phyloP scores from a whole-genome alignment of 345 rosid genomes.

The Salix exigua region DNA sequence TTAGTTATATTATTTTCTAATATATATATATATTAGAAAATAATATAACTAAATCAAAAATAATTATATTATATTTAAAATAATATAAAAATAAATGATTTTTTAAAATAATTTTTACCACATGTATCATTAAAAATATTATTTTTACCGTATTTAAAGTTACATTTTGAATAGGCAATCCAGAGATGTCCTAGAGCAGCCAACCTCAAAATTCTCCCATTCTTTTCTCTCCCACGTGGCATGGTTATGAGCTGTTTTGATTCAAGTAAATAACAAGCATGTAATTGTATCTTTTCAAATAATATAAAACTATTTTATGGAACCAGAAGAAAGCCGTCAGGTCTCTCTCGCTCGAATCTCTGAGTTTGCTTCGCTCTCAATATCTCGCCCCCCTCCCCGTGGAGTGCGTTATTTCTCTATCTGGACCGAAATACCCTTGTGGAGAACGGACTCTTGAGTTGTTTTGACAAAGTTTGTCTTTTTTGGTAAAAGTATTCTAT shows the following conservation, averaged over 20 bases:
- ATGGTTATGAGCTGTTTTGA: constrained; percentile 4
- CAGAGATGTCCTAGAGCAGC: too few species aligned
- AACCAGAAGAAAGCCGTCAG: not conserved
- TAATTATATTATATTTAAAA: too few species aligned
- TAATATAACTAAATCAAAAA: too few species aligned
- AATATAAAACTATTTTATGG: constrained; percentile 19
- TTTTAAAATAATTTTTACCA: too few species aligned
- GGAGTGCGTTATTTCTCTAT: not conserved
- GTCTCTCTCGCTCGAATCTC: constrained; percentile 1
- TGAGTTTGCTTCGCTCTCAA: constrained; percentile 5
- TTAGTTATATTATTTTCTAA: too few species aligned
- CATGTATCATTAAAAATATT: too few species aligned
- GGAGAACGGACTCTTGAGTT: not conserved
- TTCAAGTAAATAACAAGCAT: not conserved
- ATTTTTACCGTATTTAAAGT: too few species aligned
- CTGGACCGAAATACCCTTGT: constrained; percentile 9
- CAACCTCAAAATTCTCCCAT: too few species aligned
- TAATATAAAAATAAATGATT: too few species aligned
- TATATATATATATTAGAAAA: too few species aligned
- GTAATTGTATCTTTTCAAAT: not conserved
- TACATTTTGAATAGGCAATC: too few species aligned
- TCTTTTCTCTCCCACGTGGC: constrained; percentile 5
- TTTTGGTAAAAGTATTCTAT: not conserved
- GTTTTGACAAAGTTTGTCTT: not conserved
- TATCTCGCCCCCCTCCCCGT: not conserved